These are phyloP conservation scores for Sarocladiaceae sp. DNA, from an alignment of 2,329 filamentous ascomycete species.

Conservation along the genomic window DNA sequence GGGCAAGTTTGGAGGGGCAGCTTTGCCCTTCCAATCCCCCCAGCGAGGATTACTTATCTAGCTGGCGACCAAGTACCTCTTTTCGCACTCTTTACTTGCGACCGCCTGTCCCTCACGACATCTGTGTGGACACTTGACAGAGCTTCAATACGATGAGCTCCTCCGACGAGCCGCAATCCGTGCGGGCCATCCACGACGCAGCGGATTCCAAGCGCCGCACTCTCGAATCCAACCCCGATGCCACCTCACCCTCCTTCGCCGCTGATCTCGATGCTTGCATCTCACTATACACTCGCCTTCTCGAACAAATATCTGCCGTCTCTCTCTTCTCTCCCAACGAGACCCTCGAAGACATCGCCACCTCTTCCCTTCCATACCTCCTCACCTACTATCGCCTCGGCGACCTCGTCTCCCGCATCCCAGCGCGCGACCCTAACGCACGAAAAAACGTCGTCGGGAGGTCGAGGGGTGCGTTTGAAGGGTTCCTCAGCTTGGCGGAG, in stretches of 20 bases:
- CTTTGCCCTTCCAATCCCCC: background rate
- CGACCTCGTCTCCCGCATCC: slow-evolving; percentile 69
- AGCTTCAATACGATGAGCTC: slow-evolving; percentile 25
- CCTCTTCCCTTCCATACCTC: slow-evolving; percentile 81
- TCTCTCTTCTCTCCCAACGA: slow-evolving; percentile 92
- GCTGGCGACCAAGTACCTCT: no score
- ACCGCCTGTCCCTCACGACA: no score
- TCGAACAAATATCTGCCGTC: slow-evolving; percentile 62
- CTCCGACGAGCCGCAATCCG: slow-evolving; percentile 42
- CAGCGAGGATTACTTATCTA: no score
- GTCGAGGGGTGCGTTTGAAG: slow-evolving; percentile 70
- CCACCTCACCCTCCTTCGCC: slow-evolving; percentile 62
- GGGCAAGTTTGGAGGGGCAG: slow-evolving; percentile 6
- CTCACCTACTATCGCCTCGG: slow-evolving; percentile 74
- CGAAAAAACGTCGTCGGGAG: slow-evolving; percentile 59
- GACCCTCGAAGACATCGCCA: slow-evolving; percentile 78
- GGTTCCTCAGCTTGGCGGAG: slow-evolving; percentile 72
- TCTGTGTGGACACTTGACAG: no score
- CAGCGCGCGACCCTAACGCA: slow-evolving; percentile 45
- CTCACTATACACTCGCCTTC: slow-evolving; percentile 67
- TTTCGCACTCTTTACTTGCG: no score
- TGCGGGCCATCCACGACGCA: slow-evolving; percentile 44
- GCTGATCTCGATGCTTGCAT: slow-evolving; percentile 65
- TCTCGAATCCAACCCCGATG: slow-evolving; percentile 63
- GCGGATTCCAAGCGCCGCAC: slow-evolving; percentile 47